phyloP scores from a whole-genome alignment of 345 rosid genomes.

The Eucalyptus marginata region DNA sequence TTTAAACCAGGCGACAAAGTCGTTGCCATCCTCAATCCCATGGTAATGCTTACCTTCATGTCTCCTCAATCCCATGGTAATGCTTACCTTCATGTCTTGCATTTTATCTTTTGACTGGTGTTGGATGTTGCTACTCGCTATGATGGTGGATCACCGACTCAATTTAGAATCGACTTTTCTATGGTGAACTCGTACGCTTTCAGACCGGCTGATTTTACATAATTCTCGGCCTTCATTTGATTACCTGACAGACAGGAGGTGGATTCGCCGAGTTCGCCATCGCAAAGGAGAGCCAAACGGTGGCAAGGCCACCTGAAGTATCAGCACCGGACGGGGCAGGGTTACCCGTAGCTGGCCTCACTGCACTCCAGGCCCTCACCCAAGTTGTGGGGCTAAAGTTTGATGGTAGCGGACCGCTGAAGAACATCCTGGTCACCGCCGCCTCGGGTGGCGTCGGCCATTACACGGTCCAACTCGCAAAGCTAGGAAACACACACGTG shows the following conservation, averaged over 20 bases:
- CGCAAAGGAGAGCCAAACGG: conserved; percentile 46
- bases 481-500: conserved; percentile 63
- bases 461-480: conserved; percentile 66
- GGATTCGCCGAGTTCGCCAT: conserved; percentile 58
- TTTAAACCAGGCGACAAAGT: conserved; percentile 77
- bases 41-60: conserved; percentile 16
- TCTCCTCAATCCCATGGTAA: conserved; percentile 26
- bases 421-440: conserved; percentile 57
- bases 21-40: conserved; percentile 32
- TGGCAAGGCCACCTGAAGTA: conserved; percentile 46
- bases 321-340: conserved; percentile 62
- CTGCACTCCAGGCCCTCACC: conserved; percentile 56
- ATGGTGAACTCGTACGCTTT: not conserved
- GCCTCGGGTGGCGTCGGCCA: conserved; percentile 90
- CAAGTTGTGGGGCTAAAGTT: conserved; percentile 49
- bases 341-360: conserved; percentile 55
- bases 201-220: not conserved
- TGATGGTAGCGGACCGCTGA: conserved; percentile 40
- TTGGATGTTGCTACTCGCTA: not conserved
- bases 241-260: conserved; percentile 22
- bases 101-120: not conserved
- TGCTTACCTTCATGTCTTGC: not conserved
- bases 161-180: not conserved
- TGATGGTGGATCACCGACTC: not conserved
- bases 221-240: not conserved